phyloP scores from a whole-genome alignment of 345 rosid genomes.

The Eucalyptus cloeziana region DNA sequence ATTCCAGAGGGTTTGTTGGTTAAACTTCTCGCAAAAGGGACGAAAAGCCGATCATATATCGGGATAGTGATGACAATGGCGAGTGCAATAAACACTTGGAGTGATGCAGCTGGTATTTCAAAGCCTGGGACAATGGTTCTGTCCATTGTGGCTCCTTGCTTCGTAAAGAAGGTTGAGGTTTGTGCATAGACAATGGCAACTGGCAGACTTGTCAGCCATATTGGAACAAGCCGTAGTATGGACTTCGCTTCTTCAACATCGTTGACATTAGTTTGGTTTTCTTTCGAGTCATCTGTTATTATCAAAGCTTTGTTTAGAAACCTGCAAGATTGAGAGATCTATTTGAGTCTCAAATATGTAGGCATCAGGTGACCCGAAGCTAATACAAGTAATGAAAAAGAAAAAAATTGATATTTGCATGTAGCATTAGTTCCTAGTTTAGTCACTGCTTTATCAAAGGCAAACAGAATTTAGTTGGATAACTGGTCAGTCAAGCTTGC shows the following conservation, averaged over 20 bases:
- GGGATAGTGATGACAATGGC: conserved; percentile 31
- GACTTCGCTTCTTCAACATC: conserved; percentile 51
- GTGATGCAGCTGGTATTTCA: conserved; percentile 43
- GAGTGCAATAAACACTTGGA: conserved; percentile 38
- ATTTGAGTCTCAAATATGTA: neutral
- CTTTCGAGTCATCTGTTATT: conserved; percentile 11
- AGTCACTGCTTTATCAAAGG: neutral
- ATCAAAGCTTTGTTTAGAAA: conserved; percentile 42
- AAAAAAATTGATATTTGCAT: neutral
- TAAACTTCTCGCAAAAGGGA: conserved; percentile 18
- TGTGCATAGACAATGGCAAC: conserved; percentile 44
- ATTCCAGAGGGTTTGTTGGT: conserved; percentile 12
- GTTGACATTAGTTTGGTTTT: neutral
- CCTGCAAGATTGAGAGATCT: conserved; percentile 6
- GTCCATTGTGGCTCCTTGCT: conserved; percentile 52
- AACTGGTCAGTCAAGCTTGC: neutral
- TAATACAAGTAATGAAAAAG: neutral
- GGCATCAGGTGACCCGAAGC: neutral
- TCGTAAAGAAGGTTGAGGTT: conserved; percentile 48
- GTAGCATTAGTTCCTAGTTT: neutral
- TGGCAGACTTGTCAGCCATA: conserved; percentile 35
- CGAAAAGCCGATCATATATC: conserved; percentile 34
- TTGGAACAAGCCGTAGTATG: conserved; percentile 29
- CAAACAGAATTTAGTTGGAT: neutral
- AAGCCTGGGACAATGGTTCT: conserved; percentile 22